Evolutionary conservation across 169 alveolate species (phyloP).

Genomic region (Plasmodium coatneyi): DNA sequence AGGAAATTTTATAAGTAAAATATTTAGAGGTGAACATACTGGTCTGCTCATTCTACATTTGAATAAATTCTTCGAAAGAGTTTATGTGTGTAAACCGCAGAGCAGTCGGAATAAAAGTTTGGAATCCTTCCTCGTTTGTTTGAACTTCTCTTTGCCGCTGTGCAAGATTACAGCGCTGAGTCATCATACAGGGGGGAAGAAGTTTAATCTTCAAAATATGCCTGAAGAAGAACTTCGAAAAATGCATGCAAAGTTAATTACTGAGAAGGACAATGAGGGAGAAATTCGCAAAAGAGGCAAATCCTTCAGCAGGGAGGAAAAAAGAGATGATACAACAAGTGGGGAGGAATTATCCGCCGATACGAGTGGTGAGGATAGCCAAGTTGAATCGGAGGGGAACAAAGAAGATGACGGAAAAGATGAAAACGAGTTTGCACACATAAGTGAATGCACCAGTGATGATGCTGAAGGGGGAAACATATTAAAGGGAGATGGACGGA

Average conservation of each 20-base stretch:
- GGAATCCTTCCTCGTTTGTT: slow-evolving; percentile 91
- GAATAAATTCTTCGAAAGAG: slow-evolving; percentile 85
- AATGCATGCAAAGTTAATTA: slow-evolving; percentile 18
- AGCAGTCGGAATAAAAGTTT: slow-evolving; percentile 89
- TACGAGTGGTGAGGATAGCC: neutral
- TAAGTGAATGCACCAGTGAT: neutral
- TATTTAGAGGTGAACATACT: slow-evolving; percentile 95
- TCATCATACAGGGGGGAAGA: neutral
- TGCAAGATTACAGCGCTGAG: slow-evolving; percentile 27
- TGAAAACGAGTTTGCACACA: neutral
- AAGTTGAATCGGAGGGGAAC: neutral
- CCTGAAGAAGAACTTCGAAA: slow-evolving; percentile 38
- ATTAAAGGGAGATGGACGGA: neutral
- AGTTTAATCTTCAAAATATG: neutral
- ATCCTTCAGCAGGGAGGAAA: neutral
- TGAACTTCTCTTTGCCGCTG: slow-evolving; percentile 74
- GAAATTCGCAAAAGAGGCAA: neutral
- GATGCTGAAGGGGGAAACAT: neutral
- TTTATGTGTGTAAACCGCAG: slow-evolving; percentile 90
- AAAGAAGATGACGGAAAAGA: neutral
- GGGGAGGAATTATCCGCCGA: neutral
- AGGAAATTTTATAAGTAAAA: slow-evolving; percentile 97
- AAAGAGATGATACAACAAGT: neutral
- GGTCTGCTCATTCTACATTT: slow-evolving; percentile 84
- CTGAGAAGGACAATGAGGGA: neutral